A percentile compares a stretch with the other conserved stretches of the same genome.
Evolutionary conservation across 2,329 filamentous ascomycete species (phyloP).

Genomic region (Hypoxylon sp.): DNA sequence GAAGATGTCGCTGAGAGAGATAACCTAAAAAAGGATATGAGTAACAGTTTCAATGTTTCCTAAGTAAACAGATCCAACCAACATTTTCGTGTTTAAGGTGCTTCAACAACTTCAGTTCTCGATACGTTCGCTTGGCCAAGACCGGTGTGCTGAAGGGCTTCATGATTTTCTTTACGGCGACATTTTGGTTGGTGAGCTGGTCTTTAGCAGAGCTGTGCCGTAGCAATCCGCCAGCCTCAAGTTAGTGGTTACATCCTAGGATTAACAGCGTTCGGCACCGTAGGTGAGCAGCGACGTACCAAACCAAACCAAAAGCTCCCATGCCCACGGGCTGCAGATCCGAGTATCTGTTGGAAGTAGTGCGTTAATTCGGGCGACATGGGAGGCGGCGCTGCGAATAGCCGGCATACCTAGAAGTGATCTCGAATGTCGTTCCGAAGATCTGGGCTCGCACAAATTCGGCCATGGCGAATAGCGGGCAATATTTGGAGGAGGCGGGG

Average conservation of each 20-base stretch:
- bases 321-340: slow-evolving; percentile 99
- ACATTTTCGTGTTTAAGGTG: slow-evolving; percentile 98
- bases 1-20: slow-evolving; percentile 99
- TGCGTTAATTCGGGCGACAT: slow-evolving; percentile 49
- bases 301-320: slow-evolving; percentile 98
- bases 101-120: slow-evolving; percentile 97
- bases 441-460: slow-evolving; percentile 99
- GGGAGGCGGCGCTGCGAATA: slow-evolving; percentile 26
- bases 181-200: slow-evolving; percentile 95
- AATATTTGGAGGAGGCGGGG: slow-evolving; percentile 33
- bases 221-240: slow-evolving; percentile 3
- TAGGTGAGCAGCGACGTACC: slow-evolving; percentile 70
- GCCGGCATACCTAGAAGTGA: slow-evolving; percentile 87
- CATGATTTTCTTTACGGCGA: slow-evolving; percentile 99
- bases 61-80: slow-evolving; percentile 51
- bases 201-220: slow-evolving; percentile 89
- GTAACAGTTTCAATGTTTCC: slow-evolving; percentile 28
- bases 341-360: slow-evolving; percentile 79
- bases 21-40: slow-evolving; percentile 73
- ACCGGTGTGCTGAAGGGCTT: slow-evolving; percentile 99
- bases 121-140: slow-evolving; percentile 96
- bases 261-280: slow-evolving; percentile 7
- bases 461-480: slow-evolving; percentile 78
- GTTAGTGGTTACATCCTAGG: slow-evolving; percentile 30
- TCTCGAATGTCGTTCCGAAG: slow-evolving; percentile 99